Evolutionary conservation across 2,329 filamentous ascomycete species (phyloP).

Genomic region (Fusarium sp.): DNA sequence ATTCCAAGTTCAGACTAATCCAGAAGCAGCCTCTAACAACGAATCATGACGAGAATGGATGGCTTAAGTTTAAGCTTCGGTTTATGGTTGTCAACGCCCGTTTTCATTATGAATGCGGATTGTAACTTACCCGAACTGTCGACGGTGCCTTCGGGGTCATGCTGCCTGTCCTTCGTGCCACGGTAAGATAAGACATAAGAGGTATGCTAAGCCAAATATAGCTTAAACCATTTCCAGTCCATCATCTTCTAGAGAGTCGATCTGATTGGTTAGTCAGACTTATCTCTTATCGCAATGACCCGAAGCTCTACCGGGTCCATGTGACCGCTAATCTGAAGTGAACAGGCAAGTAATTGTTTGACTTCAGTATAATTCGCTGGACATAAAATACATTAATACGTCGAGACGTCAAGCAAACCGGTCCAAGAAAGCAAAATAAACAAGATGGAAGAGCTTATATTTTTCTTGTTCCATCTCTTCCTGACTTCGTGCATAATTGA

Average conservation of each 20-base stretch:
- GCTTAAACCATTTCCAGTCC: not conserved
- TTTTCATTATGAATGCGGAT: not conserved
- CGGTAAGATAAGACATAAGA: not conserved
- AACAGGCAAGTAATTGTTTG: fast-evolving
- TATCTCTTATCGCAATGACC: not conserved
- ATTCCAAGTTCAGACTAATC: not conserved
- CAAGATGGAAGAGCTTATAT: not conserved
- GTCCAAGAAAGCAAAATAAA: too few relatives aligned
- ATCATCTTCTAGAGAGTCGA: not conserved
- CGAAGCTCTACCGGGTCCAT: not conserved
- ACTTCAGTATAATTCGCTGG: fast-evolving
- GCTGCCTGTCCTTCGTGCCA: not conserved
- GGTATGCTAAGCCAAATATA: not conserved
- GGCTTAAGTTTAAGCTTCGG: slow-evolving; percentile 9
- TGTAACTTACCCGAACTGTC: not conserved
- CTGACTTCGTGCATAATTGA: not conserved
- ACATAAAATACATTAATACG: too few relatives aligned
- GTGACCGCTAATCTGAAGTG: too few relatives aligned
- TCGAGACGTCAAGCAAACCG: too few relatives aligned
- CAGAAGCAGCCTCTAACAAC: not conserved
- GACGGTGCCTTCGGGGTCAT: not conserved
- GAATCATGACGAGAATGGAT: not conserved
- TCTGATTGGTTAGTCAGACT: not conserved
- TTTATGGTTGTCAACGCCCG: slow-evolving; percentile 3
- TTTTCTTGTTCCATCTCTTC: not conserved